Conservation (phyloP, 2,329 filamentous ascomycete species). For the Fusarium metavorans region DNA sequence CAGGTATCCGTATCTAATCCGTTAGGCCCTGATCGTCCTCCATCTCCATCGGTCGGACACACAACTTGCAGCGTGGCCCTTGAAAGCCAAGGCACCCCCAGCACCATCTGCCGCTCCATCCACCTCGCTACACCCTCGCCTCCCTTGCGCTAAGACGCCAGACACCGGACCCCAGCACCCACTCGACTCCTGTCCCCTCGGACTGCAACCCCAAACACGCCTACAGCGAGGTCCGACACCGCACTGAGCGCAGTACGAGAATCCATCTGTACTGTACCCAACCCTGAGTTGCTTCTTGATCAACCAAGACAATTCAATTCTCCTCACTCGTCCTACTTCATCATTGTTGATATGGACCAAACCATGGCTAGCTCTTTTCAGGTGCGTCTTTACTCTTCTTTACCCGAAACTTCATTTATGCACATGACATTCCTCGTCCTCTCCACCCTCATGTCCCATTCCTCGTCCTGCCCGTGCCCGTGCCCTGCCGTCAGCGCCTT, state of each 20-base stretch:
- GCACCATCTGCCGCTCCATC: conserved; percentile 3
- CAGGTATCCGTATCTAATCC: neutral
- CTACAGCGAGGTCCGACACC: conserved; percentile 9
- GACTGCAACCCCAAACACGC: conserved; percentile 4
- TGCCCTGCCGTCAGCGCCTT: conserved; percentile 20
- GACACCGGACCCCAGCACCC: conserved; percentile 12
- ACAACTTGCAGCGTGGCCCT: conserved; percentile 2
- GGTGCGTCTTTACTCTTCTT: conserved; percentile 23
- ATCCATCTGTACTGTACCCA: neutral
- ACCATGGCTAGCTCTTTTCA: neutral
- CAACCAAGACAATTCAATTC: neutral
- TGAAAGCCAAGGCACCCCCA: conserved; percentile 9
- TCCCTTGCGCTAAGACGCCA: conserved; percentile 25
- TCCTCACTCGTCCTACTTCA: neutral
- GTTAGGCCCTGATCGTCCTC: neutral
- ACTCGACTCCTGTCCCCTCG: conserved; percentile 9
- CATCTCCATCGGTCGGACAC: neutral
- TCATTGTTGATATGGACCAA: neutral
- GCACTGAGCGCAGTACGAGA: neutral
- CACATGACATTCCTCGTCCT: conserved; percentile 9
- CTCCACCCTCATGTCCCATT: conserved; percentile 6
- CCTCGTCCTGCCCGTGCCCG: neutral
- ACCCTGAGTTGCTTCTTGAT: neutral
- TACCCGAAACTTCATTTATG: conserved; percentile 13
- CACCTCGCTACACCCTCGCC: conserved; percentile 9